These are phyloP conservation scores for Rosa lucieae DNA, from an alignment of 306 rosid genomes.

Conservation along the genomic window DNA sequence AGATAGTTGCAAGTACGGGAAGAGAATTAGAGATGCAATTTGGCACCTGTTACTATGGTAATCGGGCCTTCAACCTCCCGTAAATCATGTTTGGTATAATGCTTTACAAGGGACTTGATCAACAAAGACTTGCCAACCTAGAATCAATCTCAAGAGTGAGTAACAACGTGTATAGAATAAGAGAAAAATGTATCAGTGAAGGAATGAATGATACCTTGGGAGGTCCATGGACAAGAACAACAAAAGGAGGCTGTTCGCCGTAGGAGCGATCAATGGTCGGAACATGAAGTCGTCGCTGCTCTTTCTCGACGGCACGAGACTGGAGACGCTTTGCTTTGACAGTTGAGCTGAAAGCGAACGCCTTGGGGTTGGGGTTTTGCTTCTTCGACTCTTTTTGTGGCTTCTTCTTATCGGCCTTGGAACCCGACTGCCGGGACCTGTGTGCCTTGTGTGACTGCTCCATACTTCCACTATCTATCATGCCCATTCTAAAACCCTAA, in stretches of 20 bases:
- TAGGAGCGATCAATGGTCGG: conserved; percentile 76
- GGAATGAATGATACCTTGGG: conserved; percentile 50
- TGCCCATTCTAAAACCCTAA: conserved; percentile 41
- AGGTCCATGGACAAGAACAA: conserved; percentile 93
- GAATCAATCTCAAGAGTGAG: no score
- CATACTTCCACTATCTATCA: conserved; percentile 40
- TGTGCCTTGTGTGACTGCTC: conserved; percentile 82
- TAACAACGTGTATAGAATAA: no score
- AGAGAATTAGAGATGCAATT: neutral
- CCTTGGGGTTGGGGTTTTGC: conserved; percentile 60
- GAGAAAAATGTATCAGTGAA: no score
- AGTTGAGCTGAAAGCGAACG: conserved; percentile 74
- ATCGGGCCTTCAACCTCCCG: conserved; percentile 87
- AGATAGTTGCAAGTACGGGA: no score
- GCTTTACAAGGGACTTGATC: conserved; percentile 76
- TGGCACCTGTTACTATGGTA: conserved; percentile 81
- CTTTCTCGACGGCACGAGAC: conserved; percentile 92
- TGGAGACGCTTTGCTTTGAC: conserved; percentile 75
- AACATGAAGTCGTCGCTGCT: conserved; percentile 87
- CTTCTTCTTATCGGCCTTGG: conserved; percentile 55
- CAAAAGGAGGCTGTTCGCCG: conserved; percentile 82
- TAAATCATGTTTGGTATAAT: conserved; percentile 83
- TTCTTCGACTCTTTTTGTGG: conserved; percentile 37
- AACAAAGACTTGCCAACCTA: conserved; percentile 94
- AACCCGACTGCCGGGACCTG: conserved; percentile 71